These are phyloP conservation scores for Geranium brycei DNA, from an alignment of 345 rosid species.

Conservation along the genomic window DNA sequence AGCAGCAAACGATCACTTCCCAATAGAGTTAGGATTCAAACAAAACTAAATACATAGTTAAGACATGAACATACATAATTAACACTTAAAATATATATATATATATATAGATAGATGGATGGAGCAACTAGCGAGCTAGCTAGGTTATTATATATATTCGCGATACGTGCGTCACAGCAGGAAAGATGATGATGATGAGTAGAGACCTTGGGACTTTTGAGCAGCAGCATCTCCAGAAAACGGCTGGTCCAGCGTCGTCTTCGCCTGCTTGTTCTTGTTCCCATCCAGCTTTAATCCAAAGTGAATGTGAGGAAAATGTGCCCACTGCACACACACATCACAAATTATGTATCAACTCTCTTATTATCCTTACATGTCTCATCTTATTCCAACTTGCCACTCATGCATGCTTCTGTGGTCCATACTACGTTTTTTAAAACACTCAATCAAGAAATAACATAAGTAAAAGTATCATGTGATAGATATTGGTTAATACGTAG, in stretches of 20 bases:
- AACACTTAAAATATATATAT: too few relatives aligned
- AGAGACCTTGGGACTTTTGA: not conserved
- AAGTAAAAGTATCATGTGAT: too few relatives aligned
- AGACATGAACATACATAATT: too few relatives aligned
- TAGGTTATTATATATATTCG: too few relatives aligned
- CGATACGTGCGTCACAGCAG: too few relatives aligned
- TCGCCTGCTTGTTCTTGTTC: constrained; percentile 14
- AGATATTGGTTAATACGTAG: too few relatives aligned
- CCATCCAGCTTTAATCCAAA: constrained; percentile 72
- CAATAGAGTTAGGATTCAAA: not conserved
- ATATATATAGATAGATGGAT: too few relatives aligned
- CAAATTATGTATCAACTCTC: not conserved
- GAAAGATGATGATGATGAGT: too few relatives aligned
- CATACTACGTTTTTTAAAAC: not conserved
- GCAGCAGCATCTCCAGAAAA: not conserved
- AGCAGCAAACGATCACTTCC: too few relatives aligned
- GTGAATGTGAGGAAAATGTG: constrained; percentile 45
- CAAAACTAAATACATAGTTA: not conserved
- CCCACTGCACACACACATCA: constrained; percentile 14
- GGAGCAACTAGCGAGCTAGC: too few relatives aligned
- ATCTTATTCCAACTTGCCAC: not conserved
- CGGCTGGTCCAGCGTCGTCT: not conserved
- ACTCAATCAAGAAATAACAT: too few relatives aligned
- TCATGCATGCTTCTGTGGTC: not conserved
- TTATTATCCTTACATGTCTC: not conserved